Conservation (phyloP, 176 grass and related monocot species). For the Coix lacrymajobi region DNA sequence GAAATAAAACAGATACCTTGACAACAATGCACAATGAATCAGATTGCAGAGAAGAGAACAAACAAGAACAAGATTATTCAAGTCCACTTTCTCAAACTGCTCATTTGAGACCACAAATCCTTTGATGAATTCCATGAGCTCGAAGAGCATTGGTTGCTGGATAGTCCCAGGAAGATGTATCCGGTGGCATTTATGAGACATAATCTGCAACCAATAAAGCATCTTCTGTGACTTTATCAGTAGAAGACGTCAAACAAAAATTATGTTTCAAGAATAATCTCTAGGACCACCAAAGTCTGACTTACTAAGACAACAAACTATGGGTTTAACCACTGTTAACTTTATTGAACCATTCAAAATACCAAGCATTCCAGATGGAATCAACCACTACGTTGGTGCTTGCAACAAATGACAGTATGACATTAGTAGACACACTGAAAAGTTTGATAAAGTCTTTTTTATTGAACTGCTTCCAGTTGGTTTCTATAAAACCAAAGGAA, state of each 20-base stretch:
- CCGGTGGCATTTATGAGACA: constrained; percentile 37
- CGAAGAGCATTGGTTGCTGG: constrained; percentile 65
- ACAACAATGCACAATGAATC: constrained; percentile 49
- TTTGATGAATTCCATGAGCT: constrained; percentile 66
- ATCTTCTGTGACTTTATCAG: background rate
- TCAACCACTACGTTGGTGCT: background rate
- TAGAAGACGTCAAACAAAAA: constrained; percentile 7
- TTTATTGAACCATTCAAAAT: background rate
- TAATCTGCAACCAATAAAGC: constrained; percentile 38
- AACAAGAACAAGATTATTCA: constrained; percentile 55
- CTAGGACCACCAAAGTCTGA: background rate
- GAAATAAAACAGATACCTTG: constrained; percentile 51
- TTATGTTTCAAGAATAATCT: constrained; percentile 8
- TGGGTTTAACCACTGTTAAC: background rate
- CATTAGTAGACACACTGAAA: background rate
- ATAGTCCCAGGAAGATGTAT: constrained; percentile 68
- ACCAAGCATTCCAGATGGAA: background rate
- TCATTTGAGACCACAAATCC: constrained; percentile 48
- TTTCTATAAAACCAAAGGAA: background rate
- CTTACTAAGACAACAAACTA: background rate
- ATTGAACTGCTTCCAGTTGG: background rate
- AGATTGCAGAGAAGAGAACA: constrained; percentile 86
- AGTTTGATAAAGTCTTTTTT: background rate
- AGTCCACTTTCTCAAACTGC: constrained; percentile 42
- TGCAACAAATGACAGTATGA: background rate